Evolutionary conservation across 805 yeast species (phyloP).

Genomic region (Hyphopichia homilentoma): DNA sequence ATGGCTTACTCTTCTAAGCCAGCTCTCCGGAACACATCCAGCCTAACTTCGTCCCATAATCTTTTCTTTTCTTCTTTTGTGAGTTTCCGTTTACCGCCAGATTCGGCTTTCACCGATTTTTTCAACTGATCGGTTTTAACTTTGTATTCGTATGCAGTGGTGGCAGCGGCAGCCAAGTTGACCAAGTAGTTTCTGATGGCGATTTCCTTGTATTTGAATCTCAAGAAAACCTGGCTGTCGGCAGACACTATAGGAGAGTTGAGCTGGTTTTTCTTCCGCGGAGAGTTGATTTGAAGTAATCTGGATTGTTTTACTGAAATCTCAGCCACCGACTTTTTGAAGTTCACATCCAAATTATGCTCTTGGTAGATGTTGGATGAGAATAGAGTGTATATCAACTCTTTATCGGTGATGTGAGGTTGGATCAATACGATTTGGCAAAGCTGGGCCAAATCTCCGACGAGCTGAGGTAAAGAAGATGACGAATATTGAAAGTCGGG

Average conservation of each 20-base stretch:
- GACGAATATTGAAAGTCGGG: conserved; percentile 33
- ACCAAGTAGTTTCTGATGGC: conserved; percentile 48
- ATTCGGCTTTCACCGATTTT: conserved; percentile 17
- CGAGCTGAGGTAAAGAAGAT: conserved; percentile 33
- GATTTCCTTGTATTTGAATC: conserved; percentile 38
- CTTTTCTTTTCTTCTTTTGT: conserved; percentile 39
- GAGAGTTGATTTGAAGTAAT: conserved; percentile 34
- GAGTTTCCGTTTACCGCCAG: conserved; percentile 28
- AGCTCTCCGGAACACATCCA: conserved; percentile 48
- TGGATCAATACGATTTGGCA: conserved; percentile 38
- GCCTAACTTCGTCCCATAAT: conserved; percentile 49
- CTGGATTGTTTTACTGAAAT: conserved; percentile 47
- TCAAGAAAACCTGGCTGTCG: conserved; percentile 26
- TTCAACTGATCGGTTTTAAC: conserved; percentile 33
- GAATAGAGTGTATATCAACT: conserved; percentile 36
- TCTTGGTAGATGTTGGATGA: conserved; percentile 46
- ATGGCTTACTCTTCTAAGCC: conserved; percentile 28
- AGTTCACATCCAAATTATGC: conserved; percentile 41
- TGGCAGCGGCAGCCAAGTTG: conserved; percentile 53
- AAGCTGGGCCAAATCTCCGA: conserved; percentile 38
- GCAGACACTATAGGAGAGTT: conserved; percentile 26
- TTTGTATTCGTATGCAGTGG: conserved; percentile 50
- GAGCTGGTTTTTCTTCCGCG: conserved; percentile 11
- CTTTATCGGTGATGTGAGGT: conserved; percentile 41
- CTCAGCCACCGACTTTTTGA: conserved; percentile 46